Evolutionary conservation across 2,329 filamentous ascomycete genomes (phyloP).

Genomic region (Dendrostoma leiphaemia): DNA sequence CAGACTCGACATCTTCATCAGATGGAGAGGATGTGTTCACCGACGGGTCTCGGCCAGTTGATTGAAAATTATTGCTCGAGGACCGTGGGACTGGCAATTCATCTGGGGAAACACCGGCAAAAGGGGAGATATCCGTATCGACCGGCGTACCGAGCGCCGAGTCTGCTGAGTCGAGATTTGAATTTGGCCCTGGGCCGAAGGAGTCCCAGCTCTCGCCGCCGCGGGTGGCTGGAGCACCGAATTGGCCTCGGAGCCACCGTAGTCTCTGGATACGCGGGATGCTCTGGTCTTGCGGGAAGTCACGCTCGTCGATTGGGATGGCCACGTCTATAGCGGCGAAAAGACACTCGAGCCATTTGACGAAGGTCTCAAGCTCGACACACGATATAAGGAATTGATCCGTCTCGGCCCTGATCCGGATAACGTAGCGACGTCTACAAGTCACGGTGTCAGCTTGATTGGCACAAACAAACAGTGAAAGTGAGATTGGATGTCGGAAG

Average conservation of each 20-base stretch:
- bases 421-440: slow-evolving; percentile 58
- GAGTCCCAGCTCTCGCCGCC: slow-evolving; percentile 23
- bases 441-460: slow-evolving; percentile 16
- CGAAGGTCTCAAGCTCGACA: slow-evolving; percentile 61
- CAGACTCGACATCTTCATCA: slow-evolving; percentile 43
- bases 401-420: slow-evolving; percentile 69
- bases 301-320: slow-evolving; percentile 67
- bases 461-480: not conserved
- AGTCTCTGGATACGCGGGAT: slow-evolving; percentile 56
- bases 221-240: slow-evolving; percentile 25
- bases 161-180: not conserved
- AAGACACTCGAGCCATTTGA: slow-evolving; percentile 66
- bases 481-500: too few relatives aligned
- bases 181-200: slow-evolving; percentile 1
- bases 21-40: slow-evolving; percentile 41
- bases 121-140: slow-evolving; percentile 17
- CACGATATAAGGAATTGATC: slow-evolving; percentile 73
- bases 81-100: not conserved
- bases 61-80: not conserved
- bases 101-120: too few relatives aligned
- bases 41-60: not conserved
- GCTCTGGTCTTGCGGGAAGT: slow-evolving; percentile 60
- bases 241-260: slow-evolving; percentile 45
- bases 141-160: slow-evolving; percentile 1
- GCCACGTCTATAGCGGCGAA: slow-evolving; percentile 74